Evolutionary conservation across 192 early-diverging fungal species (phyloP).

Genomic region (Funneliformis mosseae): DNA sequence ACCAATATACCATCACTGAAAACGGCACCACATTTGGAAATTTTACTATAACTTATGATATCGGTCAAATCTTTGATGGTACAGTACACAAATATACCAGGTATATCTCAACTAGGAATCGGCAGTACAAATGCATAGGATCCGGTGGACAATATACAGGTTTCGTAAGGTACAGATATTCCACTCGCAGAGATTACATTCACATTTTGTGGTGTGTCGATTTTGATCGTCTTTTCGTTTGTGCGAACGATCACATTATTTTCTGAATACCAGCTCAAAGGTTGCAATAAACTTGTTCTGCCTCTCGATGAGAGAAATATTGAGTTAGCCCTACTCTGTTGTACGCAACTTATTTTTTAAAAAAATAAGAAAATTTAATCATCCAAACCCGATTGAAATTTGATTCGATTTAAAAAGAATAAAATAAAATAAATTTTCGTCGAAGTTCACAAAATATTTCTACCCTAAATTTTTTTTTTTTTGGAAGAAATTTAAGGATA

Average conservation of each 20-base stretch:
- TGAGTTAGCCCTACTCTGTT: slow-evolving; percentile 68
- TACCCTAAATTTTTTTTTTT: slow-evolving; percentile 45
- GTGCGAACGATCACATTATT: slow-evolving; percentile 48
- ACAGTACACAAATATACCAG: slow-evolving; percentile 66
- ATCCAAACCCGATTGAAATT: neutral
- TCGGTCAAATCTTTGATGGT: slow-evolving; percentile 61
- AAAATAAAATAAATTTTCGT: neutral
- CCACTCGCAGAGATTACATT: slow-evolving; percentile 33
- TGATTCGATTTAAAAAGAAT: neutral
- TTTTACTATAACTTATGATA: slow-evolving; percentile 52
- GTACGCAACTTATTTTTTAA: slow-evolving; percentile 49
- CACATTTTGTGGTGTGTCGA: slow-evolving; percentile 46
- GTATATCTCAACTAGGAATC: slow-evolving; percentile 39
- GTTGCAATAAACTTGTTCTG: slow-evolving; percentile 51
- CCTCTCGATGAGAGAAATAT: slow-evolving; percentile 58
- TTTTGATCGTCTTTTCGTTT: slow-evolving; percentile 45
- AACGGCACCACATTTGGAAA: slow-evolving; percentile 53
- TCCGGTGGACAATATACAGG: slow-evolving; percentile 64
- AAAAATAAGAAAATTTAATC: neutral
- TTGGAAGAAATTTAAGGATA: too few species aligned
- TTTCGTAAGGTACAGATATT: slow-evolving; percentile 51
- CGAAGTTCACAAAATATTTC: slow-evolving; percentile 55
- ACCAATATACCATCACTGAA: slow-evolving; percentile 70
- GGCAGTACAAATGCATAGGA: slow-evolving; percentile 61
- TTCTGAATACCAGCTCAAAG: slow-evolving; percentile 53